Conservation (phyloP, 176 grass and related monocot genomes). For the Phyllostachys edulis region DNA sequence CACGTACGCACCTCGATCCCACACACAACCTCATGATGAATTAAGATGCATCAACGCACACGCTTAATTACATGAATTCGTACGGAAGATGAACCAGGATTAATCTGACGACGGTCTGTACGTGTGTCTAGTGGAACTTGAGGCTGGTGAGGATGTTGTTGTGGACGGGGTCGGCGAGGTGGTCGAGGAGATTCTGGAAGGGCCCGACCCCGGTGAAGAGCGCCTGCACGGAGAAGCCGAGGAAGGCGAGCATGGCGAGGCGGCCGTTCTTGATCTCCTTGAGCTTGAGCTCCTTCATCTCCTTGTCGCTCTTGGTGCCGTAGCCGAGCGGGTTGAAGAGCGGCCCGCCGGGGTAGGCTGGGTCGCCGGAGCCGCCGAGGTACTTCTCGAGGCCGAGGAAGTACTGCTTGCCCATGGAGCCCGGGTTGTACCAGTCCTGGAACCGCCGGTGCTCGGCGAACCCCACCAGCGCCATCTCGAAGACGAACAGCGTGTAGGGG, state of each 20-base stretch:
- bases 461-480: conserved; percentile 86
- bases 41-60: no score
- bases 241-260: conserved; percentile 81
- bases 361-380: conserved; percentile 74
- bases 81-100: no score
- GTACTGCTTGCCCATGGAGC: conserved; percentile 88
- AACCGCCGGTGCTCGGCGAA: conserved; percentile 97
- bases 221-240: conserved; percentile 68
- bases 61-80: no score
- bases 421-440: conserved; percentile 91
- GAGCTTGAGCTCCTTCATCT: conserved; percentile 73
- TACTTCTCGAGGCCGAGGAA: conserved; percentile 86
- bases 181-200: conserved; percentile 86
- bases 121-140: conserved; percentile 78
- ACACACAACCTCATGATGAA: no score
- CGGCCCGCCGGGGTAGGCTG: conserved; percentile 70
- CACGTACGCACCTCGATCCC: no score
- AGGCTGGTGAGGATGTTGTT: conserved; percentile 97
- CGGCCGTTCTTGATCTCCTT: conserved; percentile 89
- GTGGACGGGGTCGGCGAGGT: conserved; percentile 80
- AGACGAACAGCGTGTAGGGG: conserved; percentile 90
- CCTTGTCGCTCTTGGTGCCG: conserved; percentile 72
- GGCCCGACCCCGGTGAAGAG: conserved; percentile 76
- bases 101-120: no score
- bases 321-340: conserved; percentile 90